phyloP scores from a whole-genome alignment of 1,284 basidiomycete species.

The Ceratobasidium sp. region DNA sequence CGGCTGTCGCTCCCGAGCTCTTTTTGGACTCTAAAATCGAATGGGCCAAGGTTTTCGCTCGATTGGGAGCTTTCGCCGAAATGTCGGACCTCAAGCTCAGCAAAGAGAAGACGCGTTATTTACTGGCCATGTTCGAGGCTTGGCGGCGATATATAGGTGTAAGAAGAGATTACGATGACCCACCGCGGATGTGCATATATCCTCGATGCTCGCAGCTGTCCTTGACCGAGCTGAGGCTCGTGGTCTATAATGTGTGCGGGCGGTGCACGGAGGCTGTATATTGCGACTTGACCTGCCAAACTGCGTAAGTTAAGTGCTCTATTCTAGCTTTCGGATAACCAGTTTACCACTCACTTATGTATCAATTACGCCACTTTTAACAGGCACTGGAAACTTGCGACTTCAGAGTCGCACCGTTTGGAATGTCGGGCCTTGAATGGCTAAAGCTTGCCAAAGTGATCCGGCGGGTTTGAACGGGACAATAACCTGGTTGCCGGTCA shows the following conservation, averaged over 20 bases:
- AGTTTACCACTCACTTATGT: too few species aligned
- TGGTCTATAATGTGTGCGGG: neutral
- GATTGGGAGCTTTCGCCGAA: neutral
- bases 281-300: too few species aligned
- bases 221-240: too few species aligned
- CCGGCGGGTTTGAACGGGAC: too few species aligned
- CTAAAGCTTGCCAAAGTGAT: too few species aligned
- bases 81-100: neutral
- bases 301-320: neutral
- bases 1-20: too few species aligned
- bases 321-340: too few species aligned
- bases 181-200: neutral
- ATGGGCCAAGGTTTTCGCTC: neutral
- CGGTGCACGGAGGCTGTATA: neutral
- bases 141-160: neutral
- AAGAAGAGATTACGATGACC: neutral
- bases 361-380: too few species aligned
- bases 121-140: neutral
- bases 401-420: too few species aligned
- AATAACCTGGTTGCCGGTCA: too few species aligned
- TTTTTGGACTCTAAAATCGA: neutral
- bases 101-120: neutral
- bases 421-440: too few species aligned
- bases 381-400: too few species aligned
- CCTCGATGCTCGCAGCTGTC: constrained; percentile 16